These are phyloP conservation scores for Cutaneotrichosporon dermatis DNA, from an alignment of 1,284 basidiomycete genomes.

Conservation along the genomic window DNA sequence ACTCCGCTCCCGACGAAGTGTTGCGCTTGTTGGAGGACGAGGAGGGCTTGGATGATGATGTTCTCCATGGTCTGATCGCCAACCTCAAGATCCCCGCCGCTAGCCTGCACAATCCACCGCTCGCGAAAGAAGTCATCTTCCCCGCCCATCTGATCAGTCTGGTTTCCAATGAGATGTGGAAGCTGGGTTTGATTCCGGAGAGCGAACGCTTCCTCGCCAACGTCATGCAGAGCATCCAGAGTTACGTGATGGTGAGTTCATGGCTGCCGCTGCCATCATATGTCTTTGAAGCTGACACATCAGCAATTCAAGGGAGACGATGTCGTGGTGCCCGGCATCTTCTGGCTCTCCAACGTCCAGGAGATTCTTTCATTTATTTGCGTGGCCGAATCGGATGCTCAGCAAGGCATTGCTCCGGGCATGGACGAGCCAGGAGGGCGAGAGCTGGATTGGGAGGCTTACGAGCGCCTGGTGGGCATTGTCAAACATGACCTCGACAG, in stretches of 20 bases:
- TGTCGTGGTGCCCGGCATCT: slow-evolving; percentile 91
- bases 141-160: slow-evolving; percentile 98
- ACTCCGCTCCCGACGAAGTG: slow-evolving; percentile 92
- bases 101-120: slow-evolving; percentile 82
- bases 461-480: slow-evolving; percentile 91
- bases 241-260: slow-evolving; percentile 85
- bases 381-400: slow-evolving; percentile 95
- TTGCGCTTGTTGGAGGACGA: slow-evolving; percentile 88
- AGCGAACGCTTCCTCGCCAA: slow-evolving; percentile 98
- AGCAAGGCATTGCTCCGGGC: slow-evolving; percentile 94
- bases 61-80: slow-evolving; percentile 83
- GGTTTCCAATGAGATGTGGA: slow-evolving; percentile 99
- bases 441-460: slow-evolving; percentile 94
- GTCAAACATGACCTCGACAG: slow-evolving; percentile 99
- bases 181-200: slow-evolving; percentile 93
- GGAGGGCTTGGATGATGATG: slow-evolving; percentile 88
- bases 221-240: slow-evolving; percentile 97
- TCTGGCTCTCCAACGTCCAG: slow-evolving; percentile 99
- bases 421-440: slow-evolving; percentile 91
- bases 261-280: neutral
- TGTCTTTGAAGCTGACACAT: neutral
- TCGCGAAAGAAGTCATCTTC: slow-evolving; percentile 97
- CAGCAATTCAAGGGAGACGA: slow-evolving; percentile 81
- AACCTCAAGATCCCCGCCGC: slow-evolving; percentile 91
- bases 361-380: slow-evolving; percentile 99